Evolutionary conservation across 2,329 filamentous ascomycete species (phyloP), one percentile per base, ranked within the genome.

Genomic region (Cryoendolithus antarcticus): DNA sequence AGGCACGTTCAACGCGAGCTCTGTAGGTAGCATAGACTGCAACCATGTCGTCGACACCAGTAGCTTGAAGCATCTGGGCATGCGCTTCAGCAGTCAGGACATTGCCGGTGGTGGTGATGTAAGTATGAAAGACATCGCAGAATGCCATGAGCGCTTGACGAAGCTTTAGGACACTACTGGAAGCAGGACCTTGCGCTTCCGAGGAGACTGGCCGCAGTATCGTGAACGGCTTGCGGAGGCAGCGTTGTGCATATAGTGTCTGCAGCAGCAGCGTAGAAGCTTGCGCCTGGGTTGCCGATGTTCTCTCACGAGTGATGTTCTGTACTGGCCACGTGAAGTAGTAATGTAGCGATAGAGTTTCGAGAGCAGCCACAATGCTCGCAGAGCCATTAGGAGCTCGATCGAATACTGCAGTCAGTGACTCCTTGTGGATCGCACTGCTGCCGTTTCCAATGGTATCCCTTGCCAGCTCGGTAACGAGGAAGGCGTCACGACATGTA

Each of bases 11-110:
- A 8, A 91, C 62, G 2, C 70, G 70, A 33, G 67, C 69, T 33
- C 82, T 63, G 51, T 81, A 89, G 0, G 59, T 56, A 4, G 72
- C 62, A 55, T 94, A 86, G 1, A 78, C 69, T 1, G 62, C 61
- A 19, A 86, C 77, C 83, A 95, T 93, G 19, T 72, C 72, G 54
- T 95, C 86, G 7, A 95, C 75, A 48, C 89, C 85, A 19, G 71
- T 67, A 0, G 84, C 76, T 4, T 64, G 62, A 9, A 62, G 59
- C 37, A 95, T 69, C 0, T 70, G 64, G 2, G 59, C 56, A 4
- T 64, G 63, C 64, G 95, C 72, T 24, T 67, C 64, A 2, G 60
- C 53, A 2, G 70, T 73, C 13, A 76, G 69, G 0, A 77, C 73
- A 0, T 70, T 67, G 1, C 88, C 82, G 2, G 86, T 70, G 10